Evolutionary conservation across 2,329 filamentous ascomycete species (phyloP), one percentile per base, ranked within the genome.

Genomic region (Tolypocladium inflatum): DNA sequence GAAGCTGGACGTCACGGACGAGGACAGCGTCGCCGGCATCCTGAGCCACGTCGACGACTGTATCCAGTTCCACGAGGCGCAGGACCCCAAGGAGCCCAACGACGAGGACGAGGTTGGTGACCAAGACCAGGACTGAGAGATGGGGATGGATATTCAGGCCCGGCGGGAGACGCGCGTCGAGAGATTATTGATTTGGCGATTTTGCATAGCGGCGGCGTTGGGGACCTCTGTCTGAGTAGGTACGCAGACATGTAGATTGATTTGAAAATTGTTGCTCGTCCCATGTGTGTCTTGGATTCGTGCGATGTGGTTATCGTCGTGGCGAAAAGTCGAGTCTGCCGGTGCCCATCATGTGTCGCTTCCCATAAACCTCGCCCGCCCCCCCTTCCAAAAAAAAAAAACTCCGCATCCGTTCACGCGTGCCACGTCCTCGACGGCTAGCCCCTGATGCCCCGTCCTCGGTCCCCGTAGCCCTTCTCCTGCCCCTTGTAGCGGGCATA

Each of bases 11-110:
- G 88, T 87, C 35, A 89, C 94, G 63, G 87, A 96, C 66, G 93
- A 97, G 74, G 91, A 97, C 66, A 97, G 93, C 68, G 86, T 97
- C 4, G 87, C 82, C 1, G 86, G 77, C 68, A 87, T 96, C 33
- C 74, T 97, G 65, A 96, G 91, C 77, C 91, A 95, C 74, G 94
- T 97, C 65, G 92, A 97, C 71, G 91, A 97, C 74, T 89, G 90
- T 35, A 94, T 96, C 63, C 92, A 96, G 71, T 97, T 84, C 71
- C 90, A 96, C 69, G 92, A 97, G 71, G 90, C 91, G 15, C 92
- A 97, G 70, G 92, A 97, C 72, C 92, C 92, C 10, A 86, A 83
- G 66, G 92, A 97, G 71, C 88, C 91, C 7, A 81, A 82, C 57
- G 87, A 90, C 62, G 79, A 79, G 33, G 77, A 76, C 15, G 68